phyloP scores from a whole-genome alignment of 371 early-diverging fungal genomes.

The Parasitella parasitica region DNA sequence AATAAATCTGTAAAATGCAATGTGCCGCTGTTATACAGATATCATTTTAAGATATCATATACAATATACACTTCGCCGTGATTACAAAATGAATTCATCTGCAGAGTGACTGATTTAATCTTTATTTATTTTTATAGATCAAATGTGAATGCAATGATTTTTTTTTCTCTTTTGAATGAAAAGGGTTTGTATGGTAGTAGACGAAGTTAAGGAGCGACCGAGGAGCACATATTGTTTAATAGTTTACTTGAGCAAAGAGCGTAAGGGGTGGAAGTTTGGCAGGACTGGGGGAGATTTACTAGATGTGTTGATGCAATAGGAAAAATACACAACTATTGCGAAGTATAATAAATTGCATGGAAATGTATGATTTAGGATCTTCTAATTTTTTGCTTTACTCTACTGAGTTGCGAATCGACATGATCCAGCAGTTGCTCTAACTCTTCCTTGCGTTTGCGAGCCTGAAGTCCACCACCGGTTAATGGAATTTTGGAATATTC shows the following conservation, averaged over 20 bases:
- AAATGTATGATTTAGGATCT: conserved; percentile 9
- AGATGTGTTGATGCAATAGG: no score
- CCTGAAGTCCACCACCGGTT: conserved; percentile 49
- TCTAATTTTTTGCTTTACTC: conserved; percentile 42
- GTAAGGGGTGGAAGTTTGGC: not conserved
- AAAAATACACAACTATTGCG: not conserved
- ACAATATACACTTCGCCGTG: no score
- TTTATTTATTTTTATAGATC: no score
- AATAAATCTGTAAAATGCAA: no score
- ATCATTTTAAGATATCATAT: no score
- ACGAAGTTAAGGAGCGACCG: not conserved
- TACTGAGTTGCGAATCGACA: conserved; percentile 53
- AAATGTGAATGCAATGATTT: not conserved
- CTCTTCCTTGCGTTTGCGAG: conserved; percentile 52
- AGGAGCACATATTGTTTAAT: not conserved
- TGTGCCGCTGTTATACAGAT: no score
- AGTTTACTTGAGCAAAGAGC: not conserved
- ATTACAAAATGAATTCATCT: no score
- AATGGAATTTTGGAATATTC: conserved; percentile 54
- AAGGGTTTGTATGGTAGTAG: not conserved
- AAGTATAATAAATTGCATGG: not conserved
- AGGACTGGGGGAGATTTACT: no score
- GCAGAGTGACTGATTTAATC: no score
- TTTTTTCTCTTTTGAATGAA: not conserved
- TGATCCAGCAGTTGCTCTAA: conserved; percentile 55